Evolutionary conservation across 257 asterid species (phyloP), one percentile per base, ranked within the genome.

Genomic region (Solanum paucissectum): DNA sequence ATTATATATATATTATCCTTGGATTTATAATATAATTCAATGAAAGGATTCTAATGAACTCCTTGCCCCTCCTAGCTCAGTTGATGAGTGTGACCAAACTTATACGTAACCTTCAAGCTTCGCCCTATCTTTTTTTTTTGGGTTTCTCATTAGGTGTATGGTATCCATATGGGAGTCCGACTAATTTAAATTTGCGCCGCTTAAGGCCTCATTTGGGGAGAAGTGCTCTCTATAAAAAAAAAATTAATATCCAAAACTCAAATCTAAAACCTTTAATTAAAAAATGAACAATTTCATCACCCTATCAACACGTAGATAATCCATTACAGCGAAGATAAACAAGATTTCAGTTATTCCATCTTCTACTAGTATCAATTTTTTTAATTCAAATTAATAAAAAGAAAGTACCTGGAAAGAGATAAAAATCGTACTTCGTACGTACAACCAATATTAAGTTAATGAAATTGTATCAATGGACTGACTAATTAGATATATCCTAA

Each of bases 161-260:
- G 20, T 46, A 46, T 0, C 1, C 6, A 1, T 0, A 46, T 46
- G 58, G 0, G 7, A 46, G 20, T 2, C 1, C 20, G 1, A 46
- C 7, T 46, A 46, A 55, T 18, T 18, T 6, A 4, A 1, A 55
- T 55, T 55, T 55, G 64, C 1, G 0, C 5, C 2, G n/a, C 4
- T 2, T 52, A 55, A 55, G 64, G n/a, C 64, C 9, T 0, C n/a
- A 2, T 16, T 52, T 7, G 4, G 18, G 5, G 9, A 18, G 9
- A 6, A 52, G 10, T 1, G n/a, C 9, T 18, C 0, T 0, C 1
- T 52, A 16, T 5, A 49, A 2, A 16, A 46, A 4, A 4, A 4
- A 12, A 1, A 5, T 16, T 0, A 16, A 52, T 55, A 55, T 18
- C 9, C n/a, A 55, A 55, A 18, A 18, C n/a, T 18, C 9, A 55